A percentile compares a stretch with the other conserved stretches of the same genome.
These are phyloP conservation scores for Xylariales sp. DNA, from an alignment of 2,329 filamentous ascomycete species.

Conservation along the genomic window DNA sequence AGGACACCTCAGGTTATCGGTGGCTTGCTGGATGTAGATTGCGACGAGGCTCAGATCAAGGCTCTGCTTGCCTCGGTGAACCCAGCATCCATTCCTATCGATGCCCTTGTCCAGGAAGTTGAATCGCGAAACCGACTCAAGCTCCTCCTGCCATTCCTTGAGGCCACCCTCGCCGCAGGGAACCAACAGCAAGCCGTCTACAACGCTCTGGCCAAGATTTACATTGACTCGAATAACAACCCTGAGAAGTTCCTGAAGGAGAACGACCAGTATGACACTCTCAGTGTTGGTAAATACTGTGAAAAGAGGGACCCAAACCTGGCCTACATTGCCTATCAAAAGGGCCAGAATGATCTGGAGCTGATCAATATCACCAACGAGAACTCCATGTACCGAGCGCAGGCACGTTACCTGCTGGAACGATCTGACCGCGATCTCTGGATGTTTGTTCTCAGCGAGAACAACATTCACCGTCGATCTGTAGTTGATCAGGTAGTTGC, in stretches of 20 bases:
- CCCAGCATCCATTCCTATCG: conserved; percentile 81
- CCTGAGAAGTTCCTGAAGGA: conserved; percentile 96
- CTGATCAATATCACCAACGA: conserved; percentile 98
- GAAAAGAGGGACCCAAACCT: conserved; percentile 97
- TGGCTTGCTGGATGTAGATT: conserved; percentile 92
- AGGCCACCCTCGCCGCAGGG: conserved; percentile 81
- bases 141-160: conserved; percentile 91
- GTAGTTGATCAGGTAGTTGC: conserved; percentile 95
- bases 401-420: conserved; percentile 90
- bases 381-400: conserved; percentile 99
- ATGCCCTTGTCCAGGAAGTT: conserved; percentile 91
- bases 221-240: conserved; percentile 98
- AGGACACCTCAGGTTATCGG: conserved; percentile 91
- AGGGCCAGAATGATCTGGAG: conserved; percentile 96
- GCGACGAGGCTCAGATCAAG: conserved; percentile 95
- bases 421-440: conserved; percentile 87
- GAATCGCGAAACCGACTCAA: conserved; percentile 94
- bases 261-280: conserved; percentile 92
- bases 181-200: conserved; percentile 96
- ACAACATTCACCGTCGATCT: conserved; percentile 91
- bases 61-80: conserved; percentile 81
- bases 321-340: conserved; percentile 90
- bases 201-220: conserved; percentile 98
- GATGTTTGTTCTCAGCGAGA: conserved; percentile 89
- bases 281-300: conserved; percentile 94